Percentiles rank a stretch among this genome's conserved stretches.
Conservation (phyloP, 2,329 filamentous ascomycete genomes). For the Fusarium devonianum region DNA sequence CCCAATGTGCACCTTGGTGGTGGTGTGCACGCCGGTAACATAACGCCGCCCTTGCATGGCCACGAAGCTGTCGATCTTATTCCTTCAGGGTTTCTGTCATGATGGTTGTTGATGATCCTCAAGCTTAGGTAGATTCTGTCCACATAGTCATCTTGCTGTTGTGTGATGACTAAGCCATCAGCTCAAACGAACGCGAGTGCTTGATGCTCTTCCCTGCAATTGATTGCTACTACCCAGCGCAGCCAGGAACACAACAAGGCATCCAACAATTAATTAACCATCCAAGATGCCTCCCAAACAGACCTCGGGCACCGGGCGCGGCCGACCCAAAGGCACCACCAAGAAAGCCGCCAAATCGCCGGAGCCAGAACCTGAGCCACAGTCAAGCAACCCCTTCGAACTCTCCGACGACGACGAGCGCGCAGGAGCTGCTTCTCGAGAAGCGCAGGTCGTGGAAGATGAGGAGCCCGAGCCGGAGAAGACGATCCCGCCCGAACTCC, state of each 20-base stretch:
- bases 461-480: slow-evolving; percentile 50
- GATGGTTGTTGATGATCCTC: neutral
- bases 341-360: slow-evolving; percentile 35
- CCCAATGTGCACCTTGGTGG: too few relatives aligned
- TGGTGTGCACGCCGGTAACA: too few relatives aligned
- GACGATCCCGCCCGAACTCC: slow-evolving; percentile 73
- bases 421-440: slow-evolving; percentile 27
- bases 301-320: slow-evolving; percentile 47
- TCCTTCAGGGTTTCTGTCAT: too few relatives aligned
- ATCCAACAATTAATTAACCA: neutral
- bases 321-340: slow-evolving; percentile 44
- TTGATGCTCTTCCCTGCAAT: neutral
- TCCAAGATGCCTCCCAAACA: slow-evolving; percentile 54
- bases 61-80: too few relatives aligned
- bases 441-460: slow-evolving; percentile 36
- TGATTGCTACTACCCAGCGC: neutral
- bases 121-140: too few relatives aligned
- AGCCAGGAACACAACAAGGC: neutral
- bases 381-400: slow-evolving; percentile 48
- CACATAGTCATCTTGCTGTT: neutral
- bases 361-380: slow-evolving; percentile 34
- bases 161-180: slow-evolving; percentile 22
- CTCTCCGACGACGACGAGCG: slow-evolving; percentile 40
- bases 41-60: too few relatives aligned
- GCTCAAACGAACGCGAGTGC: neutral